Percentiles rank a stretch among this genome's conserved stretches.
Conservation (phyloP, 2,329 filamentous ascomycete genomes). For the Diaporthe caulivora region DNA sequence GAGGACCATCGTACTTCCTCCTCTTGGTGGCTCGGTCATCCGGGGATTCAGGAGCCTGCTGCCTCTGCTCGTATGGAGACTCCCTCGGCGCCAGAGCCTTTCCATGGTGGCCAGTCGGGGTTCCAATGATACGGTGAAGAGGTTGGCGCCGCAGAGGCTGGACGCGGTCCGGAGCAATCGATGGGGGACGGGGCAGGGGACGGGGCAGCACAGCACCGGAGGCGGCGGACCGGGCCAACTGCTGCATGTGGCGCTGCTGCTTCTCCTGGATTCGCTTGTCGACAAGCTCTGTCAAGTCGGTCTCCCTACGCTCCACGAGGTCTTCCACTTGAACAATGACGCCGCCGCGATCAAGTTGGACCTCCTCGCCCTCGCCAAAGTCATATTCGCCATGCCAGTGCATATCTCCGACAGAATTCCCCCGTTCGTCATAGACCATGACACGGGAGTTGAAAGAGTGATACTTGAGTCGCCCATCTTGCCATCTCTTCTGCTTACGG, state of each 20-base stretch:
- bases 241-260: slow-evolving; percentile 60
- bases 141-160: slow-evolving; percentile 57
- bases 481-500: slow-evolving; percentile 92
- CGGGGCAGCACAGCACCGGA: slow-evolving; percentile 42
- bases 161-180: slow-evolving; percentile 50
- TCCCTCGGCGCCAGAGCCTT: slow-evolving; percentile 68
- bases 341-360: slow-evolving; percentile 80
- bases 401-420: slow-evolving; percentile 85
- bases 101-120: slow-evolving; percentile 72
- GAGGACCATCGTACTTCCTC: slow-evolving; percentile 52
- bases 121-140: slow-evolving; percentile 73
- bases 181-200: slow-evolving; percentile 41
- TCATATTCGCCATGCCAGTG: slow-evolving; percentile 80
- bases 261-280: slow-evolving; percentile 75
- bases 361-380: slow-evolving; percentile 85
- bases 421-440: slow-evolving; percentile 88
- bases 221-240: slow-evolving; percentile 52
- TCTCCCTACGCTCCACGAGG: slow-evolving; percentile 77
- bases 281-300: slow-evolving; percentile 82
- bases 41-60: slow-evolving; percentile 45
- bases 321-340: slow-evolving; percentile 86
- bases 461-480: slow-evolving; percentile 88
- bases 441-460: slow-evolving; percentile 92
- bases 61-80: slow-evolving; percentile 75
- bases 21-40: slow-evolving; percentile 55